phyloP scores from a whole-genome alignment of 1,139 yeast genomes.

The Pichia sp. region DNA sequence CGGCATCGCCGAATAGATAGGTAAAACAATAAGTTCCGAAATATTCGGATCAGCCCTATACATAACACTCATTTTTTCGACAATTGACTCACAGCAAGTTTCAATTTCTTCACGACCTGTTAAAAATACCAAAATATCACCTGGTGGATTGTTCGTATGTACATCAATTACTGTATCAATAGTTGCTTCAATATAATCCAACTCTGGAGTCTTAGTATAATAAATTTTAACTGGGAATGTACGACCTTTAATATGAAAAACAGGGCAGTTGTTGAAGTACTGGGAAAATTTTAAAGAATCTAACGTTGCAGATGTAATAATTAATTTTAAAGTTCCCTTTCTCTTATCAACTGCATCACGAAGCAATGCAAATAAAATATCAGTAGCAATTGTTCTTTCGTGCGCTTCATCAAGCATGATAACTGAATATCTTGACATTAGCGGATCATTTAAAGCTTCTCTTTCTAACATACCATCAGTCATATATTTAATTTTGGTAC shows the following conservation, averaged over 20 bases:
- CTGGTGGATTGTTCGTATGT: constrained; percentile 69
- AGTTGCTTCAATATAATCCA: constrained; percentile 79
- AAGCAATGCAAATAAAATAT: constrained; percentile 78
- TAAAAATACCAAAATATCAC: constrained; percentile 78
- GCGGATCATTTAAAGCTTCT: constrained; percentile 96
- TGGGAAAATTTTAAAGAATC: constrained; percentile 78
- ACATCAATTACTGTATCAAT: constrained; percentile 78
- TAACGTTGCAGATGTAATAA: constrained; percentile 89
- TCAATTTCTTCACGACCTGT: constrained; percentile 95
- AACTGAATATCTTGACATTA: constrained; percentile 73
- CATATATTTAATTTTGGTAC: constrained; percentile 88
- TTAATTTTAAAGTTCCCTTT: constrained; percentile 71
- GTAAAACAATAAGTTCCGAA: constrained; percentile 69
- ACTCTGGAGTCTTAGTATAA: constrained; percentile 74
- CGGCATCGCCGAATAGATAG: constrained; percentile 79
- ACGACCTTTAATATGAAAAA: constrained; percentile 79
- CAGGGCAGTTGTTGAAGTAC: constrained; percentile 75
- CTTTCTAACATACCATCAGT: constrained; percentile 98
- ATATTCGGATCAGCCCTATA: constrained; percentile 44
- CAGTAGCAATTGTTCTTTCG: constrained; percentile 92
- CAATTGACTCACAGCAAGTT: constrained; percentile 72
- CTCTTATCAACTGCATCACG: constrained; percentile 58
- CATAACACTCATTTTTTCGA: constrained; percentile 58
- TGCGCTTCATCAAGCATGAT: constrained; percentile 97
- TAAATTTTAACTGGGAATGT: constrained; percentile 82